These are phyloP conservation scores for Anthracocystis panici-leucophaei DNA, from an alignment of 1,284 basidiomycete genomes.

Conservation along the genomic window DNA sequence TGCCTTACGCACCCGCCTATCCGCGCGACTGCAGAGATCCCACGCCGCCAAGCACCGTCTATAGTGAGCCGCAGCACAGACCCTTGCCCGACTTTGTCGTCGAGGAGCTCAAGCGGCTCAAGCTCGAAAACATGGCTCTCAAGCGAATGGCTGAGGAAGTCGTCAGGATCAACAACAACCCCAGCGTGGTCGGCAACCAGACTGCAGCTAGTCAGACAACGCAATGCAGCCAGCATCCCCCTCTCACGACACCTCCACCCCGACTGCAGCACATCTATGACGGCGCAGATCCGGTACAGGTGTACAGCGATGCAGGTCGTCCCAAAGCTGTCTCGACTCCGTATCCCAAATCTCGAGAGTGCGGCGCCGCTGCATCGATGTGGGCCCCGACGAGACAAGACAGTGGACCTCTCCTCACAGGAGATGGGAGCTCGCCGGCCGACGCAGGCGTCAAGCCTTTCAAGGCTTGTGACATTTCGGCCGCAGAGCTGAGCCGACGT, in stretches of 20 bases:
- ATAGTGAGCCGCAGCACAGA: constrained; percentile 8
- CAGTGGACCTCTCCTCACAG: not conserved
- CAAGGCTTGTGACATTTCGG: constrained; percentile 14
- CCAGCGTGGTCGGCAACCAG: constrained; percentile 1
- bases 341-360: not conserved
- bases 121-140: constrained; percentile 50
- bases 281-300: constrained; percentile 28
- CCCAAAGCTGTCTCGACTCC: not conserved
- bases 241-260: constrained; percentile 11
- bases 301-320: constrained; percentile 12
- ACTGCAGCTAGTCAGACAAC: not conserved
- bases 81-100: constrained; percentile 33
- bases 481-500: constrained; percentile 26
- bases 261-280: constrained; percentile 25
- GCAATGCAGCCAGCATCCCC: constrained; percentile 20
- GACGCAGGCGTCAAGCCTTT: constrained; percentile 5
- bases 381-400: constrained; percentile 21
- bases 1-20: constrained; percentile 4
- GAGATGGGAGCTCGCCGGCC: not conserved
- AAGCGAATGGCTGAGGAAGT: constrained; percentile 39
- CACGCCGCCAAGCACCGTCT: constrained; percentile 3
- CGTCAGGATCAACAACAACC: constrained; percentile 14
- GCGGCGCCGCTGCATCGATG: constrained; percentile 31
- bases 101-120: constrained; percentile 43
- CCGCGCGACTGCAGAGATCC: constrained; percentile 6